Base-by-base conservation (phyloP, 2,329 filamentous ascomycete species). In the Verruconis gallopava region DNA sequence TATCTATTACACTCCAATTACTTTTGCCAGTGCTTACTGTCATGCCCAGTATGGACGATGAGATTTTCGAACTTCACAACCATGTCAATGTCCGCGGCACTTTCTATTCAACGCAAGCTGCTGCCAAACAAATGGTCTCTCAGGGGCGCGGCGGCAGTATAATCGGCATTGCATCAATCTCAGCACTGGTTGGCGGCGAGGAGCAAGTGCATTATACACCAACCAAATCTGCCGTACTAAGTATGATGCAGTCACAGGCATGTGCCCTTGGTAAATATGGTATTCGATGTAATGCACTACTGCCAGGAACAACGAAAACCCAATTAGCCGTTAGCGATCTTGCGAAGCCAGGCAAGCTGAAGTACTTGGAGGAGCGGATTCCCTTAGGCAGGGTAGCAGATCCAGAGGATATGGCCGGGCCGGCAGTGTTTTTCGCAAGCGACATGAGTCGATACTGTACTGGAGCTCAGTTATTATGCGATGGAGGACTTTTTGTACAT, bases 401-500 rank as follows among this genome's bases (percentile, higher is more conserved):
- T 49, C 74, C 84, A 13, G 57, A 56, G 13, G 85, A 93, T 66
- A 58, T 93, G 57, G 83, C 78, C 0, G 85, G 85, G 0, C 85
- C 85, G 2, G 85, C 85, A 3, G 79, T 93, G 21, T 93, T 93
- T 60, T 65, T 93, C 54, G 85, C 81, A 0, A 82, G 79, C 53
- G 81, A 82, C 46, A 61, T 93, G 62, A 89, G 81, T 57, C 73
- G 74, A 18, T 89, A 88, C 61, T 81, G 89, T 44, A 89, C 77
- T 45, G 85, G 85, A 0, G 79, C 84, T 13, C 84, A 91, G 61
- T 55, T 94, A 50, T 59, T 94, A 48, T 86, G 94, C 11, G 86
- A 94, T 61, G 86, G 86, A 11, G 86, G 86, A 0, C 59, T 89
- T 47, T 94, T 91, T 68, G 85, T 93, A 13, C 93, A 93, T 61